Percentiles rank a stretch among this genome's conserved stretches.
These are phyloP conservation scores for Eimeria zaria DNA, from an alignment of 169 alveolate genomes.

Conservation along the genomic window DNA sequence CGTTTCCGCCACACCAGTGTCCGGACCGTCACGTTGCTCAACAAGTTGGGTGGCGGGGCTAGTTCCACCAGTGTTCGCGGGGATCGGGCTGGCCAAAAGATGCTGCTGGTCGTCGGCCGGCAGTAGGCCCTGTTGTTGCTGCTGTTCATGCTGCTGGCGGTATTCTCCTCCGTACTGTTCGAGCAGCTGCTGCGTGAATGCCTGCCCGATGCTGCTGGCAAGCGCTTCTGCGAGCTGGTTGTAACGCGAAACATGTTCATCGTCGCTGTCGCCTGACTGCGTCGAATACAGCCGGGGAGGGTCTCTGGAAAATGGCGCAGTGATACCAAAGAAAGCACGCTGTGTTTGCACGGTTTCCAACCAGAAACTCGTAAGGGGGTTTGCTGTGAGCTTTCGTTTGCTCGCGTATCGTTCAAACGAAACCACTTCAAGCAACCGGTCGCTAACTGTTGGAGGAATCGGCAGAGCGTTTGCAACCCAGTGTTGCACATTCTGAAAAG, in stretches of 20 bases:
- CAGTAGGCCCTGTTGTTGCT: neutral
- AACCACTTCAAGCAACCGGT: no score
- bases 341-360: no score
- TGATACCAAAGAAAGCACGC: no score
- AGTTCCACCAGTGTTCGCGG: neutral
- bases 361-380: no score
- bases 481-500: no score
- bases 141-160: neutral
- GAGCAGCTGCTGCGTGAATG: neutral
- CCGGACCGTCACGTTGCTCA: neutral
- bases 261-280: neutral
- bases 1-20: neutral
- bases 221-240: neutral
- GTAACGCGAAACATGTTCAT: neutral
- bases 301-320: neutral
- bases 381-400: no score
- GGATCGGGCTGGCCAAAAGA: neutral
- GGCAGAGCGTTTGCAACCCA: no score
- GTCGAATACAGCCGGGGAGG: neutral
- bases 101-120: neutral
- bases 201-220: neutral
- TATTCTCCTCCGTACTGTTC: neutral
- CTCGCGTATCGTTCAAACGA: no score
- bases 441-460: no score
- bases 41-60: neutral